Evolutionary conservation across 2,329 filamentous ascomycete genomes (phyloP).

Genomic region (Sarocladium brachiariae): DNA sequence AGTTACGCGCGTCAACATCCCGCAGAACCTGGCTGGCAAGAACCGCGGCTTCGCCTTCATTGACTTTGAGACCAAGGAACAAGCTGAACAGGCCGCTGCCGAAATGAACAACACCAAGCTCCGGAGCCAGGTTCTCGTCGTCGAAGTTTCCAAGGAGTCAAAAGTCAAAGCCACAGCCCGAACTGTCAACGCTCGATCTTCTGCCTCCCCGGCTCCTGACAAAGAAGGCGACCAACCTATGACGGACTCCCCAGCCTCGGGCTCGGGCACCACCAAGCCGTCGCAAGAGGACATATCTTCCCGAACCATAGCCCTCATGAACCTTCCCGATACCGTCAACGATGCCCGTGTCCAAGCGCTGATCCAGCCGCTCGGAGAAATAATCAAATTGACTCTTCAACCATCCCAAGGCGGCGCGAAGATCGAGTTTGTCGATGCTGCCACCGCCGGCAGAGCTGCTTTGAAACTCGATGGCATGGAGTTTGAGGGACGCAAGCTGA

Average conservation of each 20-base stretch:
- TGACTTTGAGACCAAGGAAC: slow-evolving; percentile 63
- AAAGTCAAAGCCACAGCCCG: slow-evolving; percentile 52
- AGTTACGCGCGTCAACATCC: slow-evolving; percentile 65
- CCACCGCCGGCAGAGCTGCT: slow-evolving; percentile 66
- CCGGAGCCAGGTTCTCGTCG: slow-evolving; percentile 59
- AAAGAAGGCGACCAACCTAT: slow-evolving; percentile 34
- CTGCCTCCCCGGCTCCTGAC: slow-evolving; percentile 28
- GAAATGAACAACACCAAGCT: slow-evolving; percentile 67
- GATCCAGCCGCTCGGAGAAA: slow-evolving; percentile 60
- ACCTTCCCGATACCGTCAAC: slow-evolving; percentile 87
- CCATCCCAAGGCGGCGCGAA: slow-evolving; percentile 80
- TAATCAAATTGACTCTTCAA: slow-evolving; percentile 71
- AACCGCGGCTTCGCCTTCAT: slow-evolving; percentile 77
- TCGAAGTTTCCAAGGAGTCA: slow-evolving; percentile 51
- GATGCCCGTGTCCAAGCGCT: slow-evolving; percentile 72
- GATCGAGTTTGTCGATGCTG: slow-evolving; percentile 68
- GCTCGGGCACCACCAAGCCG: slow-evolving; percentile 25
- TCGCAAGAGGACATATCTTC: slow-evolving; percentile 46
- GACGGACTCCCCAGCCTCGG: too few relatives aligned
- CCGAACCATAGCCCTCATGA: slow-evolving; percentile 74
- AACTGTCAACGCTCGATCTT: slow-evolving; percentile 24
- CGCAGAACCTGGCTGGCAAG: slow-evolving; percentile 59
- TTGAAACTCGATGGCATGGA: slow-evolving; percentile 49
- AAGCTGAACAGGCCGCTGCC: slow-evolving; percentile 58
- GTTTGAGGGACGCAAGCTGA: slow-evolving; percentile 47